phyloP scores from a whole-genome alignment of 306 rosid species.

The Bauhinia variegata region DNA sequence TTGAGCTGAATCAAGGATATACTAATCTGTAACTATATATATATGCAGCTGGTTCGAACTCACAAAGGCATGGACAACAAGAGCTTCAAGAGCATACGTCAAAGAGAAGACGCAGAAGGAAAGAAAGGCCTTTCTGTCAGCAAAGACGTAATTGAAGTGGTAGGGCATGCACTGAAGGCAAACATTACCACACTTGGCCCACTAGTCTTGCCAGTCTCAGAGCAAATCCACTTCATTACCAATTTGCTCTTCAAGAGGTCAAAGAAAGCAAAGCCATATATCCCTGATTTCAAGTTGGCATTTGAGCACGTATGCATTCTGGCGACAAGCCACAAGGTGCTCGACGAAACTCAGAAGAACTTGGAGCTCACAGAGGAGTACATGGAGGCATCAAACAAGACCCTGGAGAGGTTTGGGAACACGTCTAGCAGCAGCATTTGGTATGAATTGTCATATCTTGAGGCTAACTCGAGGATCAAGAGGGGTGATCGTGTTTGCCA shows the following conservation, averaged over 20 bases:
- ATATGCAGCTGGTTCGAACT: constrained; percentile 56
- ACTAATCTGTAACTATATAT: neutral
- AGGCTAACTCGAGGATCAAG: constrained; percentile 49
- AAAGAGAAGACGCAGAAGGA: constrained; percentile 57
- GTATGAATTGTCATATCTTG: constrained; percentile 69
- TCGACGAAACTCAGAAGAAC: constrained; percentile 59
- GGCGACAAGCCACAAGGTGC: constrained; percentile 64
- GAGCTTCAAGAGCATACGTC: constrained; percentile 54
- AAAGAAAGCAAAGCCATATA: constrained; percentile 47
- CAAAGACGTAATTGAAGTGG: constrained; percentile 55
- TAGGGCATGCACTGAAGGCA: constrained; percentile 57
- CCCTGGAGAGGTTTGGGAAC: constrained; percentile 71
- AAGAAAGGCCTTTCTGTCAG: constrained; percentile 50
- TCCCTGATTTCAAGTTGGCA: constrained; percentile 59
- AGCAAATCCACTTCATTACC: constrained; percentile 57
- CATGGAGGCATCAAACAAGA: constrained; percentile 72
- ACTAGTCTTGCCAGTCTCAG: constrained; percentile 58
- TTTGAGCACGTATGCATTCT: constrained; percentile 56
- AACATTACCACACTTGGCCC: constrained; percentile 61
- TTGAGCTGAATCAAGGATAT: too few species aligned
- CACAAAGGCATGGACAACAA: constrained; percentile 60
- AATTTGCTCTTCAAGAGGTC: constrained; percentile 41
- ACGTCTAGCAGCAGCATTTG: constrained; percentile 73
- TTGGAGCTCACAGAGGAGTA: constrained; percentile 53
- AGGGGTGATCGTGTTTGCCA: constrained; percentile 60